These are phyloP conservation scores for Hamigera avellanea DNA, from an alignment of 495 filamentous ascomycete species.

Conservation along the genomic window DNA sequence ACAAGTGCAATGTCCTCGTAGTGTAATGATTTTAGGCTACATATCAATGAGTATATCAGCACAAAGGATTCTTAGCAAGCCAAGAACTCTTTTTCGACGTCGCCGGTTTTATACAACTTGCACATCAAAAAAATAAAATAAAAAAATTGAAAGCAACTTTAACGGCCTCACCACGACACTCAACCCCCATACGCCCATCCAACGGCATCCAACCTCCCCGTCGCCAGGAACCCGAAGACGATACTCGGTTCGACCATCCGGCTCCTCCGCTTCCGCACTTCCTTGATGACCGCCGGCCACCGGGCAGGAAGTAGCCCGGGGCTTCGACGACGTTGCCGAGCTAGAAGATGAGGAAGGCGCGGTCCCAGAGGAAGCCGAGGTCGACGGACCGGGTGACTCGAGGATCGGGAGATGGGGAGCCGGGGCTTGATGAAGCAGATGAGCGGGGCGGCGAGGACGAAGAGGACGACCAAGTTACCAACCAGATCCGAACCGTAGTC, in stretches of 20 bases:
- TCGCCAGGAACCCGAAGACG: slow-evolving; percentile 44
- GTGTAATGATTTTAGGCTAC: too few relatives aligned
- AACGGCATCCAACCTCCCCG: slow-evolving; percentile 36
- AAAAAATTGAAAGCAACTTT: background rate
- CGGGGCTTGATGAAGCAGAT: background rate
- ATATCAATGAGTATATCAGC: too few relatives aligned
- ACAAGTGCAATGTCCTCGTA: too few relatives aligned
- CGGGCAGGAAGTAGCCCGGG: slow-evolving; percentile 50
- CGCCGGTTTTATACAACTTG: too few relatives aligned
- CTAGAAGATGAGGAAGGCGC: slow-evolving; percentile 40
- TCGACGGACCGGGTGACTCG: slow-evolving; percentile 25
- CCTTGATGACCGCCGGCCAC: slow-evolving; percentile 46
- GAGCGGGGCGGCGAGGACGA: background rate
- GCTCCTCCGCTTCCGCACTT: slow-evolving; percentile 28
- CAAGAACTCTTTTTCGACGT: too few relatives aligned
- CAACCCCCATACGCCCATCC: slow-evolving; percentile 25
- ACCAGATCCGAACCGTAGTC: too few relatives aligned
- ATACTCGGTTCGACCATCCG: slow-evolving; percentile 33
- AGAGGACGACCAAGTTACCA: background rate
- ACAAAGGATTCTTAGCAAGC: too few relatives aligned
- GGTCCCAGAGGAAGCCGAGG: slow-evolving; percentile 32
- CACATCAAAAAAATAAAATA: too few relatives aligned
- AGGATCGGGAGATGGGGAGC: background rate
- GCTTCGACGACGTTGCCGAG: slow-evolving; percentile 42
- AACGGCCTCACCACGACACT: slow-evolving; percentile 9